phyloP scores from a whole-genome alignment of 352 stramenopile species.

The Phytopythium aichiense region DNA sequence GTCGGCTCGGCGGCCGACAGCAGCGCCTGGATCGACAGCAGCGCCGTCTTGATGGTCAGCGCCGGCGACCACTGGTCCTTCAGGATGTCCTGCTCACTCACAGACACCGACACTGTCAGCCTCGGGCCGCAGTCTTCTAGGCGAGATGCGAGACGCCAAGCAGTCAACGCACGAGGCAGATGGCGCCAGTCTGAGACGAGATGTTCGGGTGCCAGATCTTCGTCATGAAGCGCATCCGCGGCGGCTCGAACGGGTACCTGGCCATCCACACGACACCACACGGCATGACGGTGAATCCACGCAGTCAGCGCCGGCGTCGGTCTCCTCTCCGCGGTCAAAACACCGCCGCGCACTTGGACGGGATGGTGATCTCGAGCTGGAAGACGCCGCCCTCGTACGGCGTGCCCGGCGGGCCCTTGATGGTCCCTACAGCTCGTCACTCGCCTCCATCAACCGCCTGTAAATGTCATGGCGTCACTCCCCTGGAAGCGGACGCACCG shows the following conservation, averaged over 20 bases:
- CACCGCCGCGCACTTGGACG: conserved; percentile 66
- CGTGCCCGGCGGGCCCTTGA: conserved; percentile 71
- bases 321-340: too few relatives aligned
- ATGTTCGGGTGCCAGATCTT: conserved; percentile 99
- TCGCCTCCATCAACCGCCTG: not conserved
- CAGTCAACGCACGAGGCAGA: conserved; percentile 83
- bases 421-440: conserved; percentile 31
- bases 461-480: not conserved
- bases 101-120: not conserved
- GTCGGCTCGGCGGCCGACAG: conserved; percentile 92
- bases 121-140: not conserved
- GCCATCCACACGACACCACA: not conserved
- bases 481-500: conserved; percentile 7
- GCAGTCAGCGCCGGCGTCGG: not conserved
- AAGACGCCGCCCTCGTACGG: conserved; percentile 89
- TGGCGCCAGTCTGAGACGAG: conserved; percentile 95
- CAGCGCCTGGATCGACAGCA: conserved; percentile 94
- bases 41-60: conserved; percentile 96
- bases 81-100: conserved; percentile 87
- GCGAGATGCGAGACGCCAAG: not conserved
- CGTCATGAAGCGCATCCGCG: conserved; percentile 91
- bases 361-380: conserved; percentile 94
- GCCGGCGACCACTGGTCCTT: conserved; percentile 97
- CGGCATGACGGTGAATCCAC: not conserved
- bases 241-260: conserved; percentile 94